A percentile compares a stretch with the other conserved stretches of the same genome.
Evolutionary conservation across 2,329 filamentous ascomycete genomes (phyloP).

Genomic region (Xylariaceae sp.): DNA sequence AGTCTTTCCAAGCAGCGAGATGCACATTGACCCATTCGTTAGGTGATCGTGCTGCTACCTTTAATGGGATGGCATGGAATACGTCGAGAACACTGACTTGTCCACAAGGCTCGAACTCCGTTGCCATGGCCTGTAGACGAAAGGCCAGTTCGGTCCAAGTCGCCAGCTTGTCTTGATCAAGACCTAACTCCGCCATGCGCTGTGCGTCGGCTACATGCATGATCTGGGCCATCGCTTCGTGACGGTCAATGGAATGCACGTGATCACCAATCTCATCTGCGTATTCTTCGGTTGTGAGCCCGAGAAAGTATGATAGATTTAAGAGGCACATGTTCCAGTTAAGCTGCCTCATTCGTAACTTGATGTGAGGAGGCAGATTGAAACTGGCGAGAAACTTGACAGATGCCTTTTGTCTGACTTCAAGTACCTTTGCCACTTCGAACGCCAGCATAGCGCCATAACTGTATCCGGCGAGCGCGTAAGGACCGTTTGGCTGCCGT

Average conservation of each 20-base stretch:
- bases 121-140: conserved; percentile 33
- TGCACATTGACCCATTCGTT: conserved; percentile 31
- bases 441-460: conserved; percentile 49
- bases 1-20: conserved; percentile 35
- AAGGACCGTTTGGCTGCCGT: conserved; percentile 46
- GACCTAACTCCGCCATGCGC: conserved; percentile 30
- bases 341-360: conserved; percentile 37
- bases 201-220: conserved; percentile 16
- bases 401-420: conserved; percentile 30
- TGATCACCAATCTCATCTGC: no score
- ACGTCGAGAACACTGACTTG: conserved; percentile 36
- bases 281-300: conserved; percentile 33
- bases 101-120: conserved; percentile 38
- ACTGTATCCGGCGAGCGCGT: conserved; percentile 49
- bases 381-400: conserved; percentile 43
- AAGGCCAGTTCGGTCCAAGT: conserved; percentile 36
- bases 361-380: conserved; percentile 48
- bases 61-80: conserved; percentile 35
- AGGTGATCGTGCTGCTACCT: conserved; percentile 23
- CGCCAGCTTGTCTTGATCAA: conserved; percentile 25
- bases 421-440: conserved; percentile 44
- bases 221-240: conserved; percentile 23
- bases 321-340: conserved; percentile 37
- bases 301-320: conserved; percentile 39
- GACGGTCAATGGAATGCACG: conserved; percentile 7